Conservation (phyloP, 495 filamentous ascomycete genomes). For the Aspergillus nidulans region DNA sequence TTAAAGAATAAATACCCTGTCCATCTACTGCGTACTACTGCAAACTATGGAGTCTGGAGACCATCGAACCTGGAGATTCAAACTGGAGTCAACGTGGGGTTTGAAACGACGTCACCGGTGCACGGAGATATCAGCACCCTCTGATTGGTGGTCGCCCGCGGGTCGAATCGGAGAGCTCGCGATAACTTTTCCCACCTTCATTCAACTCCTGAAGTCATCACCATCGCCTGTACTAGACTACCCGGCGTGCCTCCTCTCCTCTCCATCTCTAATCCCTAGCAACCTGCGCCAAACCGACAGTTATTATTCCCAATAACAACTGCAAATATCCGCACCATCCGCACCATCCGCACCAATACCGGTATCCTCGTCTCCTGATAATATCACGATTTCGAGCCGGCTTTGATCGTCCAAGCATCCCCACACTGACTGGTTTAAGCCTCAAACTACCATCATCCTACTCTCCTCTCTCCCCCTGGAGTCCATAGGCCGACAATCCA, state of each 20-base stretch:
- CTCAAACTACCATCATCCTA: neutral
- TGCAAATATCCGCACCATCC: neutral
- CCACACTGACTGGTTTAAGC: neutral
- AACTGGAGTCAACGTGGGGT: neutral
- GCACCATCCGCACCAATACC: neutral
- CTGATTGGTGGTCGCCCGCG: slow-evolving; percentile 21
- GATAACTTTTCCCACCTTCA: slow-evolving; percentile 3
- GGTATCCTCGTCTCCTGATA: neutral
- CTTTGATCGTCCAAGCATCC: neutral
- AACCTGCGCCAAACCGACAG: neutral
- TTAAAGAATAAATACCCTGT: neutral
- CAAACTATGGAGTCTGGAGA: neutral
- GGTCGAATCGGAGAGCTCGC: slow-evolving; percentile 20
- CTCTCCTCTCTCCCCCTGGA: neutral
- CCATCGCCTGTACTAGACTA: neutral
- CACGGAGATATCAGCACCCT: slow-evolving; percentile 9
- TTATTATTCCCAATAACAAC: neutral
- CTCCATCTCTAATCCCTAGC: neutral
- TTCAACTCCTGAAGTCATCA: neutral
- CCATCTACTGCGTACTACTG: neutral
- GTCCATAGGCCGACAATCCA: neutral
- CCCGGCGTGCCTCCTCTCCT: neutral
- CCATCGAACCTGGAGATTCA: neutral
- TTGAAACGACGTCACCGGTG: slow-evolving; percentile 15
- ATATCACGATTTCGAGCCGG: neutral